Evolutionary conservation across 2,329 filamentous ascomycete species (phyloP).

Genomic region (Trichoderma hamatum): DNA sequence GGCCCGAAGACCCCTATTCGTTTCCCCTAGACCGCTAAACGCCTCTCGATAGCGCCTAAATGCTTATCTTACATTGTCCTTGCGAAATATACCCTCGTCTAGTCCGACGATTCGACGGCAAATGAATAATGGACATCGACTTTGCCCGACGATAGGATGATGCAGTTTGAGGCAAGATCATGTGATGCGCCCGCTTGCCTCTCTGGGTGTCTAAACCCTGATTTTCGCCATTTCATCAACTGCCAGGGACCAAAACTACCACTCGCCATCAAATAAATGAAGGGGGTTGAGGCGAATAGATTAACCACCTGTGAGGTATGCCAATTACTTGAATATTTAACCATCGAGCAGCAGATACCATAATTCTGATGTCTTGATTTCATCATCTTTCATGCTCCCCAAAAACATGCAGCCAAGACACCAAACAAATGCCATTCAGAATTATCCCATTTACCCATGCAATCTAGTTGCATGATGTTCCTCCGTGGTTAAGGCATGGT

Average conservation of each 20-base stretch:
- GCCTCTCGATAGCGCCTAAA: background rate
- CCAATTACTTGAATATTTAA: background rate
- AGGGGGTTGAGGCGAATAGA: background rate
- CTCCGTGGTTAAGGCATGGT: background rate
- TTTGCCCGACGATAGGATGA: background rate
- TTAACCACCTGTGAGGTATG: background rate
- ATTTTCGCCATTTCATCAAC: rapidly evolving
- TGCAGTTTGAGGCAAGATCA: background rate
- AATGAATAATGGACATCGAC: background rate
- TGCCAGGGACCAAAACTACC: background rate
- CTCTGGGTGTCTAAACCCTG: background rate
- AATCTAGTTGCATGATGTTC: background rate
- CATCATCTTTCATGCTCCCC: background rate
- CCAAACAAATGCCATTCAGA: background rate
- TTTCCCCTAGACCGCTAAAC: background rate
- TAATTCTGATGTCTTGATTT: background rate
- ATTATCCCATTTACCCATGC: background rate
- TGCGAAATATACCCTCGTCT: background rate
- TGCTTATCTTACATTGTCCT: background rate
- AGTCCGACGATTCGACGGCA: background rate
- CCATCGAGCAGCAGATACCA: background rate
- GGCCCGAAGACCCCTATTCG: background rate
- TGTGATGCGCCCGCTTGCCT: background rate
- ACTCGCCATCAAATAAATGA: background rate
- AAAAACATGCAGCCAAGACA: background rate